Conservation (phyloP, 495 filamentous ascomycete genomes). For the Daldinia concentrica region DNA sequence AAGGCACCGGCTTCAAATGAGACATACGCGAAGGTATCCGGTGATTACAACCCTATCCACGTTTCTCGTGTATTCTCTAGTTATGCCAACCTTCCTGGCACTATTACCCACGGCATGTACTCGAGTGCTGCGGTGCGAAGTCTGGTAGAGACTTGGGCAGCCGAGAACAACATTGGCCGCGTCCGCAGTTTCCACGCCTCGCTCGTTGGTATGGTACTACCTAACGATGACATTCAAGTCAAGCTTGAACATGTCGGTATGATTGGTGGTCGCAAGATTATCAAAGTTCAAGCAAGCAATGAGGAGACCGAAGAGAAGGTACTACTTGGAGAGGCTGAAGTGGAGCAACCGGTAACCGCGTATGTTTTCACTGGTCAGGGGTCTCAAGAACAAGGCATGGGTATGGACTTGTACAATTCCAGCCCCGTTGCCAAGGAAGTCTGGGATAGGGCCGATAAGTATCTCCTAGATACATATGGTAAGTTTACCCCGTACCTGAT, state of each 20-base stretch:
- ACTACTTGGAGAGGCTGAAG: constrained; percentile 91
- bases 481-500: constrained; percentile 44
- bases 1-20: constrained; percentile 97
- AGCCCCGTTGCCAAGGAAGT: constrained; percentile 95
- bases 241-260: constrained; percentile 96
- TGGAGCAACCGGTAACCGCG: constrained; percentile 95
- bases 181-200: constrained; percentile 96
- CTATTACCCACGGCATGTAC: constrained; percentile 99
- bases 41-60: constrained; percentile 99
- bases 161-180: constrained; percentile 96
- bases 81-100: constrained; percentile 94
- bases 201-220: constrained; percentile 96
- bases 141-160: constrained; percentile 98
- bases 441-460: constrained; percentile 97
- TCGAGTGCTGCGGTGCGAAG: constrained; percentile 96
- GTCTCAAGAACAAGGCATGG: constrained; percentile 98
- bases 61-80: constrained; percentile 94
- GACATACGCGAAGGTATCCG: constrained; percentile 95
- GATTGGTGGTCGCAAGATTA: constrained; percentile 97
- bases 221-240: constrained; percentile 92
- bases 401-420: constrained; percentile 96
- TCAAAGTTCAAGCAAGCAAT: constrained; percentile 95
- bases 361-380: constrained; percentile 99
- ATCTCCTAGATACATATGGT: constrained; percentile 99
- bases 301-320: constrained; percentile 96